Evolutionary conservation across 441 rosid species (phyloP), one percentile per base, ranked within the genome.

Genomic region (Croton laevigatus): DNA sequence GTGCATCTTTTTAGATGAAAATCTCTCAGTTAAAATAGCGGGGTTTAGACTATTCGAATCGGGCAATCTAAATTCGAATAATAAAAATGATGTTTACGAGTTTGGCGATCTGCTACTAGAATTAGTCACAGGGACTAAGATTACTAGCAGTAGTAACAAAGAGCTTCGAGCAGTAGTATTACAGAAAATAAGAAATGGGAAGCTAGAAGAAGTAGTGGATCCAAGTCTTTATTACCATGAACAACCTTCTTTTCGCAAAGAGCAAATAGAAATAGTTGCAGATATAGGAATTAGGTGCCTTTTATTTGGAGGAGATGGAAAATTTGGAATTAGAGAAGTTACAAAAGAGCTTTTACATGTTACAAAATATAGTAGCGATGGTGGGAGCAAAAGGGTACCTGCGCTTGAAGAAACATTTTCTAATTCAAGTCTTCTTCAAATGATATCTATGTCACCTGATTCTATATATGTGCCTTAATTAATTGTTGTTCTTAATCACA

Each of bases 371-470:
- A 82, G 80, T 76, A 71, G 79, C 49, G 85, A 82, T 60, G 80
- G 85, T 32, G 81, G 76, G 16, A 78, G 83, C 60, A 85, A 76
- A 71, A 86, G 85, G 65, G 86, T 86, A 66, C 86, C 84, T 59
- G 85, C 82, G 8, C 78, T 89, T 40, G 91, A 93, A 65, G 97
- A 93, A 74, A 93, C 94, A n/a, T 89, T 93, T 64, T 90, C 91
- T 4, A 93, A 89, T 82, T 93, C 93, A 51, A 90, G 94, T 75
- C 84, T 93, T 53, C 91, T 93, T 69, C 97, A 93, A 74, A 90
- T 89, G 97, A 85, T 87, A 51, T 90, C 95, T n/a, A 84, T 84
- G 95, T 90, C 97, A 69, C 97, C 92, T 65, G 98, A 89, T 68
- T 90, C 93, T 3, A 79, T 87, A 13, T 51, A 79, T 51, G 81